These are phyloP conservation scores for Samsoniella hepiali DNA, from an alignment of 2,329 filamentous ascomycete genomes.

Conservation along the genomic window DNA sequence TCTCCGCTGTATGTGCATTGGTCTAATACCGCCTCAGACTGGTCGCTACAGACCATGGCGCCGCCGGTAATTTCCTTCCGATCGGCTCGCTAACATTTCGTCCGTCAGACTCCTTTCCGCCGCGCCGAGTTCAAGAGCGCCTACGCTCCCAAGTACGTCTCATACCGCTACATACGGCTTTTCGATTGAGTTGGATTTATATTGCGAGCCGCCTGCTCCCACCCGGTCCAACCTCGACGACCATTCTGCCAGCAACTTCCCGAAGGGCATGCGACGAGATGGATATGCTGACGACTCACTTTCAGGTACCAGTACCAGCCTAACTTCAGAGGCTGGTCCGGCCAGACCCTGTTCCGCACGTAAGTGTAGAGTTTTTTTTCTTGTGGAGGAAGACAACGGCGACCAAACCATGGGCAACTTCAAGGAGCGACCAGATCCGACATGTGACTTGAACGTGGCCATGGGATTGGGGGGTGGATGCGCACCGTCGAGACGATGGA, in stretches of 20 bases:
- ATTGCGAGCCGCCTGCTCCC: not conserved
- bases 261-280: slow-evolving; percentile 12
- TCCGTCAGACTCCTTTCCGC: slow-evolving; percentile 44
- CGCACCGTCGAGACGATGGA: not conserved
- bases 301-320: slow-evolving; percentile 58
- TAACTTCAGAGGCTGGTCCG: slow-evolving; percentile 52
- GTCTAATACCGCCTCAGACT: not conserved
- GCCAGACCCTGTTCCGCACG: slow-evolving; percentile 46
- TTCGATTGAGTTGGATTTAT: not conserved
- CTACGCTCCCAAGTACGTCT: slow-evolving; percentile 62
- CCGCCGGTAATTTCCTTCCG: not conserved
- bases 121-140: slow-evolving; percentile 55
- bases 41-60: not conserved
- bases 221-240: not conserved
- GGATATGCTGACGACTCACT: slow-evolving; percentile 28
- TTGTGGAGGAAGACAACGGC: not conserved
- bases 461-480: too few species aligned
- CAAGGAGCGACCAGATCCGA: not conserved
- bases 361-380: slow-evolving; percentile 39
- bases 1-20: slow-evolving; percentile 35
- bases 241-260: not conserved
- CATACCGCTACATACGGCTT: not conserved
- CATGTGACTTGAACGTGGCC: not conserved
- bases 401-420: not conserved
- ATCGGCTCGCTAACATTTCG: slow-evolving; percentile 21